Evolutionary conservation across 2,329 filamentous ascomycete species (phyloP).

Genomic region (Pseudocercospora eumusae): DNA sequence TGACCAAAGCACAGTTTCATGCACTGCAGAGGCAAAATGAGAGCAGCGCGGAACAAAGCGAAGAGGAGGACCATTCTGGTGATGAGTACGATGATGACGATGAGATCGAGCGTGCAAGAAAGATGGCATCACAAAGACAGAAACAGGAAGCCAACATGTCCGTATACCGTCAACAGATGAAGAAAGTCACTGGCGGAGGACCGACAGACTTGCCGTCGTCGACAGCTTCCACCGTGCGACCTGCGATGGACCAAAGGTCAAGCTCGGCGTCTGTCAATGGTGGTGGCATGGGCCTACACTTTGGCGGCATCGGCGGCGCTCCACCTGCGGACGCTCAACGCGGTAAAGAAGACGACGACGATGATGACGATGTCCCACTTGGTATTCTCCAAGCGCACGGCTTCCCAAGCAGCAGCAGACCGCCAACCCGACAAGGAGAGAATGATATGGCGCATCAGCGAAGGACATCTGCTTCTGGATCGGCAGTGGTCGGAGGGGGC

Average conservation of each 20-base stretch:
- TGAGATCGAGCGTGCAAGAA: conserved; percentile 71
- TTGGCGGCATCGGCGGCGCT: conserved; percentile 37
- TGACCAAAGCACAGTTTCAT: conserved; percentile 88
- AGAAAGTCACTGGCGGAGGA: conserved; percentile 85
- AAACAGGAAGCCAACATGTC: conserved; percentile 90
- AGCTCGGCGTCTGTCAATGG: conserved; percentile 27
- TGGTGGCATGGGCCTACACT: conserved; percentile 28
- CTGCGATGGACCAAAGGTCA: conserved; percentile 57
- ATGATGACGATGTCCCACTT: conserved; percentile 84
- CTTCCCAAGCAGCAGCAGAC: conserved; percentile 76
- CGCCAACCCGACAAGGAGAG: conserved; percentile 66
- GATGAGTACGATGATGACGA: conserved; percentile 72
- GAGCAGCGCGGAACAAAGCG: conserved; percentile 42
- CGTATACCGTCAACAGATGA: conserved; percentile 92
- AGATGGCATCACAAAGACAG: conserved; percentile 72
- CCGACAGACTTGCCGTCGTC: conserved; percentile 46
- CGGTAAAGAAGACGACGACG: conserved; percentile 57
- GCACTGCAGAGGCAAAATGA: conserved; percentile 68
- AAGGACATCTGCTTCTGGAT: conserved; percentile 50
- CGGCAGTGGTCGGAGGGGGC: conserved; percentile 47
- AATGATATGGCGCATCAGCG: conserved; percentile 59
- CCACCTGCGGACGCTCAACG: conserved; percentile 32
- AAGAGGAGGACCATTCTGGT: conserved; percentile 54
- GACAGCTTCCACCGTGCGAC: conserved; percentile 50
- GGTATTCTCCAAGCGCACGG: conserved; percentile 86